Evolutionary conservation across 73 alveolate species (phyloP), one percentile per base, ranked within the genome.

Genomic region (Symbiodinium natans): DNA sequence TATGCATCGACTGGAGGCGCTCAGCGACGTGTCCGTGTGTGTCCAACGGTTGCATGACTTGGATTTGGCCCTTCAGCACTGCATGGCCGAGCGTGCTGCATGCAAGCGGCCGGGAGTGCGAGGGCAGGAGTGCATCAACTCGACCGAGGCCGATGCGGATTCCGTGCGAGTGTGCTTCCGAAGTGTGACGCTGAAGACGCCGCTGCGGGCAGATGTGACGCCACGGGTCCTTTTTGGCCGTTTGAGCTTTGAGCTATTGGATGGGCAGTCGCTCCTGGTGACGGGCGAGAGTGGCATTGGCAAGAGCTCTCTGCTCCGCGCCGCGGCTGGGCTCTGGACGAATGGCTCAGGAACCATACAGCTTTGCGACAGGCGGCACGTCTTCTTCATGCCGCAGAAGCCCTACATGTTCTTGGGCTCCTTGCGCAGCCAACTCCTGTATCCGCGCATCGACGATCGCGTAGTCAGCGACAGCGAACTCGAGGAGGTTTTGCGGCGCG

Each of bases 401-500:
- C 99, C 99, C 21, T 99, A 99, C 93, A 93, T 99, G 94, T 99
- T 99, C 36, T 39, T 83, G 42, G 99, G 99, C n/a, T 54, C 98
- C 21, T 41, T 99, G 71, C 98, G 99, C 68, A 99, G 99, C 31
- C 99, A 99, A 93, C 77, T 99, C 82, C 99, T 99, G 54, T 99
- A 99, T 86, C 99, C 99, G 3, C 93, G 94, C 92, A 52, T 52
- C 41, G 86, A 68, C 48, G 54, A 52, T 39, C 82, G 36, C 39
- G 41, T 83, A 97, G 41, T 83, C 33, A 94, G 94, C 59, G 95
- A 36, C 88, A 48, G 48, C 36, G 93, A 84, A 96, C 80, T 73
- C 38, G 85, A 25, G 33, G 80, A 63, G 80, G 80, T 36, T 23
- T 63, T 92, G 42, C 92, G 42, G 41, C 68, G n/a, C 36, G 98